These are phyloP conservation scores for Penicillium digitatum DNA, from an alignment of 2,329 filamentous ascomycete genomes.

Conservation along the genomic window DNA sequence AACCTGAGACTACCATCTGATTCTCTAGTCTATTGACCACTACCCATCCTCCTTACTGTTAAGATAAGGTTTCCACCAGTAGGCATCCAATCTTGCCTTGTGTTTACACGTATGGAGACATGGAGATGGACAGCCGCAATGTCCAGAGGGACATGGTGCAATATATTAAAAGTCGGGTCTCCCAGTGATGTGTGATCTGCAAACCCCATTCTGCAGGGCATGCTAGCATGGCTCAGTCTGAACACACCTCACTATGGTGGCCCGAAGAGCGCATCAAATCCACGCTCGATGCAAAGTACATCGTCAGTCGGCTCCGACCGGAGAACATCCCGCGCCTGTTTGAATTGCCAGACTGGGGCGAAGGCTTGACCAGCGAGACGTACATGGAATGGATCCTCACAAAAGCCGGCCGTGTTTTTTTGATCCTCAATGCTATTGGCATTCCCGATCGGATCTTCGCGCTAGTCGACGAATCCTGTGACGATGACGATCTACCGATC, in stretches of 20 bases:
- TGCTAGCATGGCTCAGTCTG: slow-evolving; percentile 14
- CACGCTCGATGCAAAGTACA: slow-evolving; percentile 41
- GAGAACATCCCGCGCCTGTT: slow-evolving; percentile 38
- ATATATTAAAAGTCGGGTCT: background rate
- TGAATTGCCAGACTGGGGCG: slow-evolving; percentile 41
- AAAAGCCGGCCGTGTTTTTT: slow-evolving; percentile 55
- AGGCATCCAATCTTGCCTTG: background rate
- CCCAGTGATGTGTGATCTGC: background rate
- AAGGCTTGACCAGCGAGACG: slow-evolving; percentile 46
- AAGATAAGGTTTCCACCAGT: slow-evolving; percentile 3
- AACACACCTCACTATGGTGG: slow-evolving; percentile 42
- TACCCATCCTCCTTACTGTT: background rate
- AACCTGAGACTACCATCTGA: background rate
- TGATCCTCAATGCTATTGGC: slow-evolving; percentile 56
- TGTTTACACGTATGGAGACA: background rate
- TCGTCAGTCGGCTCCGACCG: slow-evolving; percentile 36
- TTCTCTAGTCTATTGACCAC: background rate
- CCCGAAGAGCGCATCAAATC: slow-evolving; percentile 45
- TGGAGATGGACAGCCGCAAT: background rate
- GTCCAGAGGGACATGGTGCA: background rate
- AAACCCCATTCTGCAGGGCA: background rate
- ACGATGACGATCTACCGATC: slow-evolving; percentile 59
- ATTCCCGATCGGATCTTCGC: slow-evolving; percentile 62
- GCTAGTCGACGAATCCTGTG: slow-evolving; percentile 58
- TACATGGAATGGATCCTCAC: slow-evolving; percentile 63